Conservation (phyloP, 148 eudicot species). For the Camellia sinensis region DNA sequence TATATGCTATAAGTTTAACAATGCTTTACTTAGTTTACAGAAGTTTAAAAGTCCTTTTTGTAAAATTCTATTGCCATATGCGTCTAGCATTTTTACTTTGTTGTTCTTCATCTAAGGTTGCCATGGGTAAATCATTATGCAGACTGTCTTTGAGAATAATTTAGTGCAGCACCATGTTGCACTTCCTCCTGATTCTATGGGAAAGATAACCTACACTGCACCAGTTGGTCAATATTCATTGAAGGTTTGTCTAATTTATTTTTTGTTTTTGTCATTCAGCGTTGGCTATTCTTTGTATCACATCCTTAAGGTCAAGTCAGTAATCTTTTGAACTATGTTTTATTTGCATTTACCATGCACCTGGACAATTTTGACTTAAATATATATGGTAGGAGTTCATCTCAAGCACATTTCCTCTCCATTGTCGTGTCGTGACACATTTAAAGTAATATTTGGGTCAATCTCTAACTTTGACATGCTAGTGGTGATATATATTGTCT, state of each 20-base stretch:
- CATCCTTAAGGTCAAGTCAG: background rate
- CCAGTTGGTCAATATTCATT: slow-evolving; percentile 93
- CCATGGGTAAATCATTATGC: slow-evolving; percentile 25
- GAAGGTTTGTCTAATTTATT: slow-evolving; percentile 42
- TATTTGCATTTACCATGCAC: background rate
- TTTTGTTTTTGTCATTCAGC: background rate
- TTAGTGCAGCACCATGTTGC: slow-evolving; percentile 82
- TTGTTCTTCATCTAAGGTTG: slow-evolving; percentile 20
- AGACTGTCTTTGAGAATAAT: slow-evolving; percentile 84
- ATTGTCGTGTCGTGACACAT: background rate
- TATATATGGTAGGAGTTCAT: background rate
- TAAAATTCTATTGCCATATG: background rate
- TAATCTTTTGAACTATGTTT: background rate
- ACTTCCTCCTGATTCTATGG: slow-evolving; percentile 98
- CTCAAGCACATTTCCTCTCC: background rate
- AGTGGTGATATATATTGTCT: background rate
- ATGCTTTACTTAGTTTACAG: background rate
- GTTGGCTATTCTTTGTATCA: background rate
- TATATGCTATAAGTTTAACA: slow-evolving; percentile 83
- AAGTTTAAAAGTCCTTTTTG: slow-evolving; percentile 10
- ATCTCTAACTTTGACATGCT: background rate
- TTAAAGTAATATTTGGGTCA: background rate
- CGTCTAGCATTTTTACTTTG: slow-evolving; percentile 1
- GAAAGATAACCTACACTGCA: slow-evolving; percentile 86
- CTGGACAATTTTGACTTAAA: background rate